phyloP scores from a whole-genome alignment of 495 filamentous ascomycete genomes.

The Oleoguttula mirabilis region DNA sequence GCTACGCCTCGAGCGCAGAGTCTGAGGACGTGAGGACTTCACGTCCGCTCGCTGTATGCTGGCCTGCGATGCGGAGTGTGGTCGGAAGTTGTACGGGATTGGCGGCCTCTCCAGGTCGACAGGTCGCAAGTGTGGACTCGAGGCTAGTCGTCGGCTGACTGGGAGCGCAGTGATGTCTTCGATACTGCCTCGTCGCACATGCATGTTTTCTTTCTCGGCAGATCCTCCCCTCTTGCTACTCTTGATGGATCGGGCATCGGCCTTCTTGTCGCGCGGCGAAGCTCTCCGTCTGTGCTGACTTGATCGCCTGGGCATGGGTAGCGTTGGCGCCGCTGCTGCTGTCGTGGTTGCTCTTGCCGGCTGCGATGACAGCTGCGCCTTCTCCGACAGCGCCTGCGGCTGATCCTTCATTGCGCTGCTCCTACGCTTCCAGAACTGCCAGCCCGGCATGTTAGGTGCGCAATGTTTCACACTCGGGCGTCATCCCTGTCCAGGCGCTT shows the following conservation, averaged over 20 bases:
- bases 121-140: constrained; percentile 31
- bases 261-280: neutral
- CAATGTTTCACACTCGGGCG: neutral
- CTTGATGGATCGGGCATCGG: constrained; percentile 1
- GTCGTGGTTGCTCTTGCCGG: neutral
- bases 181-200: constrained; percentile 15
- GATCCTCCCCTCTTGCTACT: neutral
- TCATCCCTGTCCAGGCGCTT: neutral
- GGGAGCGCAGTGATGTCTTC: constrained; percentile 35
- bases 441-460: constrained; percentile 2
- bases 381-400: neutral
- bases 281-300: neutral
- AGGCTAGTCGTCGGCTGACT: constrained; percentile 18
- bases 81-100: constrained; percentile 38
- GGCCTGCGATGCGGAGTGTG: constrained; percentile 32
- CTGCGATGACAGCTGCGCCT: constrained; percentile 1
- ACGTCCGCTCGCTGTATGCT: constrained; percentile 34
- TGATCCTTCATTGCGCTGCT: constrained; percentile 2
- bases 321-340: neutral
- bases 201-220: constrained; percentile 14
- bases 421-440: constrained; percentile 17
- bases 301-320: neutral
- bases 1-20: constrained; percentile 49
- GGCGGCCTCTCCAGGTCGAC: constrained; percentile 29
- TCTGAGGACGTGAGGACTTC: constrained; percentile 44